Evolutionary conservation across 2,329 filamentous ascomycete genomes (phyloP).

Genomic region (Hymenotorrendiella dingleyae): DNA sequence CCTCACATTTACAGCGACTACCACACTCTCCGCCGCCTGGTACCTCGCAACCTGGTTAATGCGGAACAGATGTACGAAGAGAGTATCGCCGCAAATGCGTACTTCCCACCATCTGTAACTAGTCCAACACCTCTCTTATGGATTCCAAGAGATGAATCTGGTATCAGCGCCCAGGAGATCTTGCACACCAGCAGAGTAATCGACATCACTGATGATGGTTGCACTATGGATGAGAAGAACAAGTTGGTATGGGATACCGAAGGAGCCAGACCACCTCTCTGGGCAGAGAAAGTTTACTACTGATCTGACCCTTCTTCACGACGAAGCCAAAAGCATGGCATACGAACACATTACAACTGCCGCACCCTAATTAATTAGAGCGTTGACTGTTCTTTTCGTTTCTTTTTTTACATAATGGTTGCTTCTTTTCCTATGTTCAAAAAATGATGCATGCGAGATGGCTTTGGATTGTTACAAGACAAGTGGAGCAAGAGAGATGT

Average conservation of each 20-base stretch:
- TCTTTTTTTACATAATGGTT: no score
- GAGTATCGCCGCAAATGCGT: slow-evolving; percentile 60
- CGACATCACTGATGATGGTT: slow-evolving; percentile 75
- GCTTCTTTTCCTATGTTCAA: no score
- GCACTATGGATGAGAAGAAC: slow-evolving; percentile 64
- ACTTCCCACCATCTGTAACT: slow-evolving; percentile 65
- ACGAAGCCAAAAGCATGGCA: not conserved
- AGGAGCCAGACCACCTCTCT: slow-evolving; percentile 52
- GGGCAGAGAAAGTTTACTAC: slow-evolving; percentile 43
- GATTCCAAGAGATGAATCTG: slow-evolving; percentile 72
- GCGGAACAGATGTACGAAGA: slow-evolving; percentile 52
- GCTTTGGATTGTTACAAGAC: no score
- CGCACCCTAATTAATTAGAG: not conserved
- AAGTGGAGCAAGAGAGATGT: no score
- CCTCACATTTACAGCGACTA: slow-evolving; percentile 76
- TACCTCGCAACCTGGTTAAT: slow-evolving; percentile 48
- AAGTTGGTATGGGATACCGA: slow-evolving; percentile 54
- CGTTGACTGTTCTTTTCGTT: no score
- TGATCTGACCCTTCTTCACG: slow-evolving; percentile 10
- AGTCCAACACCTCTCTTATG: slow-evolving; percentile 65
- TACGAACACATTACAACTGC: not conserved
- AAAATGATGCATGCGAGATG: no score
- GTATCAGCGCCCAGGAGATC: slow-evolving; percentile 73
- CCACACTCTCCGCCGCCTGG: slow-evolving; percentile 59
- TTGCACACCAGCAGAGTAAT: slow-evolving; percentile 65